Evolutionary conservation across 768 basidiomycete genomes (phyloP).

Genomic region (Kwoniella pini): DNA sequence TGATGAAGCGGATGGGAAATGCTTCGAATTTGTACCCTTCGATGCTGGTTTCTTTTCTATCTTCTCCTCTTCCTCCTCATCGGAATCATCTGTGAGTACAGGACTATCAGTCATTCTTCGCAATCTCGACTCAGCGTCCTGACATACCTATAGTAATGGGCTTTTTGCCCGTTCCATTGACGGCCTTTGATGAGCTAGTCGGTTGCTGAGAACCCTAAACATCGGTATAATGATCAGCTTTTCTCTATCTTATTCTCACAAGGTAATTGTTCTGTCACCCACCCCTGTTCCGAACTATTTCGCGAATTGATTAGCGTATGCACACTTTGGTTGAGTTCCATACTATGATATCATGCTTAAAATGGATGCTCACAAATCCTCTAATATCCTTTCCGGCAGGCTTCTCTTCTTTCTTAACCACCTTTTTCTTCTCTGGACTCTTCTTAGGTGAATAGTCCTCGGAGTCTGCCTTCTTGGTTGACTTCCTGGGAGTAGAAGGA

Average conservation of each 20-base stretch:
- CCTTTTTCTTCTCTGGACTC: constrained; percentile 21
- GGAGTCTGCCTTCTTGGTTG: constrained; percentile 5
- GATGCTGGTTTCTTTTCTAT: constrained; percentile 25
- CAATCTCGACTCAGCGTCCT: too few species aligned
- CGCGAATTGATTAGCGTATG: background rate
- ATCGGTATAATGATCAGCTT: constrained; percentile 1
- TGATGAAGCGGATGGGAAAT: constrained; percentile 35
- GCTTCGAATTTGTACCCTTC: constrained; percentile 33
- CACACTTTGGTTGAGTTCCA: background rate
- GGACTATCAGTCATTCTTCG: too few species aligned
- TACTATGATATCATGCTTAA: background rate
- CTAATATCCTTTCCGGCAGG: constrained; percentile 41
- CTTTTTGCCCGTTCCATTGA: constrained; percentile 30
- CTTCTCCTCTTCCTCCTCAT: constrained; percentile 39
- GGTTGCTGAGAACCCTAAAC: background rate
- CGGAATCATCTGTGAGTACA: constrained; percentile 34
- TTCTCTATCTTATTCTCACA: too few species aligned
- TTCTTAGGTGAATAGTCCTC: background rate
- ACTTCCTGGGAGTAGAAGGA: constrained; percentile 12
- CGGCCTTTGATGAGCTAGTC: background rate
- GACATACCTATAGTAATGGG: constrained; percentile 45
- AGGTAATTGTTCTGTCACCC: background rate
- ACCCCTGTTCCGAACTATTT: constrained; percentile 15
- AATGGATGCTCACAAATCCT: constrained; percentile 34
- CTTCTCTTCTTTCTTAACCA: constrained; percentile 23